Base-by-base conservation (phyloP, 2,329 filamentous ascomycete species). In the Aspergillus sp. region DNA sequence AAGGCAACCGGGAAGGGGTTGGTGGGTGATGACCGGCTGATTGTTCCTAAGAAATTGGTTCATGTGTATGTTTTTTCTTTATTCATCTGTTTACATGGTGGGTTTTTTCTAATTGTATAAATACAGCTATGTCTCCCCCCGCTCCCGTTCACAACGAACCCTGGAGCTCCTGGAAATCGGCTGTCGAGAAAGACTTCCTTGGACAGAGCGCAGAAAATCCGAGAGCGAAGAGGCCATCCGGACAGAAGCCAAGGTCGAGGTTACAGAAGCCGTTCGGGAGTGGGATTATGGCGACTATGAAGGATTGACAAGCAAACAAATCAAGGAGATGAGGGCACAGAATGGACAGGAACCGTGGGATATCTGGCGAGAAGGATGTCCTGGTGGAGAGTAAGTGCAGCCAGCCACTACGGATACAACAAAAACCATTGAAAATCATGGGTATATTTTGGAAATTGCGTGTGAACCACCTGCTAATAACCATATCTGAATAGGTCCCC, bases 231-330 rank as follows among this genome's bases (percentile, higher is more conserved):
- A 68, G 28, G 54, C 59, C 2, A 69, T 76, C 27, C 64, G 69
- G 27, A 86, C 83, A 40, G 58, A 69, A 10, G 85, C 85, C 6
- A 69, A 72, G 27, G 74, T 90, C 19, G 75, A 86, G 56, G 70
- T 88, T 49, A 86, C 83, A 1, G 77, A 88, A 40, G 82, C 83
- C 47, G 81, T 94, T 44, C 78, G 86, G 11, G 88, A 93, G 65
- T 93, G 89, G 88, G 85, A 93, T 67, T 94, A 95, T 60, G 89
- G 87, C 36, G 79, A 85, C 53, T 95, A 94, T 60, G 88, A 95
- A 69, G 89, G 89, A 7, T 77, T 93, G 60, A 88, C 85, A 31
- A 84, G 77, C 49, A 68, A 75, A 11, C 74, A 88, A 52, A 94
- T 94, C 60, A 74, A 78, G 40, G 73, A 75, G 41, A 58, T 70